Evolutionary conservation across 352 stramenopile genomes (phyloP), one percentile per base, ranked within the genome.

Genomic region (Peronospora tabacina): DNA sequence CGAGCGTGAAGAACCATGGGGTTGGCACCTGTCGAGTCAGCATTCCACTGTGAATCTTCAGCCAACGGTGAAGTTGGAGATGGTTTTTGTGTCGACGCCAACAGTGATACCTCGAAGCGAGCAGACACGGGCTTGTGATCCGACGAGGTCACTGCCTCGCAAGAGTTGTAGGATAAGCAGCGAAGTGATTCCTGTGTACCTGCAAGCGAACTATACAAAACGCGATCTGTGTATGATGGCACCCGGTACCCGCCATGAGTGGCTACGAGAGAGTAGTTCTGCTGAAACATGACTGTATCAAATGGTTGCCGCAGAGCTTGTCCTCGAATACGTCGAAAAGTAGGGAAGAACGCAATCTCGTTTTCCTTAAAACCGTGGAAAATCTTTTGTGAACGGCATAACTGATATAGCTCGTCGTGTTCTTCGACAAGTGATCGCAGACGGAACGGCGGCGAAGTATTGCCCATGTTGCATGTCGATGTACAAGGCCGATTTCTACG

Each of bases 141-240:
- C 8, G 80, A 93, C 12, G 70, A 74, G 8, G 63, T 81, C 9
- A 95, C 53, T 0, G 44, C 47, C 52, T 95, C 85, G 44, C 79
- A 93, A 29, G 79, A 91, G 17, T 74, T 65, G 49, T 95, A 95
- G 9, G 68, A 70, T 12, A 85, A 50, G 37, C 82, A 87, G 24
- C 68, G 62, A 12, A 94, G 53, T 16, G 67, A 67, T 11, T 84
- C 60, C 29, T 67, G 35, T 39, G 72, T 62, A 7, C 78, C 79
- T 0, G 74, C 63, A 2, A 95, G 65, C 13, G 85, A 90, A 36
- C 78, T 70, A 26, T 87, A 76, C n/a, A 96, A 60, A 13, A 96
- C 73, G 30, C 87, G 78, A 45, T 96, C 87, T 7, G 87, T 96
- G 67, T 94, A 96, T 1, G 84, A 95, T 5, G 87, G 87, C 12